A percentile compares a stretch with the other conserved stretches of the same genome.
Conservation (phyloP, 139 green algal species). For the Chlorella vulgaris region DNA sequence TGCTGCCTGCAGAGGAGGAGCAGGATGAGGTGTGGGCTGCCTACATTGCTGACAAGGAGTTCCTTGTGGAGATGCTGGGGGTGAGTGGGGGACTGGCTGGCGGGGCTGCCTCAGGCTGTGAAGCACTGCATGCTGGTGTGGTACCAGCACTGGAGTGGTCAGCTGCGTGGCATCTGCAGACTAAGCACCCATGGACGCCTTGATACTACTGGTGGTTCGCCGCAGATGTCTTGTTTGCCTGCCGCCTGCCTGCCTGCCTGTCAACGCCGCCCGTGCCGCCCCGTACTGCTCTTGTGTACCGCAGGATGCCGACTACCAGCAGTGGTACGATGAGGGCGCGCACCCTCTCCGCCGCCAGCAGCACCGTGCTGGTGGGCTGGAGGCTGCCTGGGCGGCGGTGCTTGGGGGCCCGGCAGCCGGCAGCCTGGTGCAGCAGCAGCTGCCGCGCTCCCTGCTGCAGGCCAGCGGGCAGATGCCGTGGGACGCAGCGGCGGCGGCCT, state of each 20-base stretch:
- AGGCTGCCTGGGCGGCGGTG: conserved; percentile 38
- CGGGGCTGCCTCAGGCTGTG: neutral
- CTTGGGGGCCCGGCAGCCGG: conserved; percentile 15
- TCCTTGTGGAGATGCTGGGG: conserved; percentile 46
- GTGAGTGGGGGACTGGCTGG: conserved; percentile 4
- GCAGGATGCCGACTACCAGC: conserved; percentile 42
- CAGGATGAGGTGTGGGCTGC: conserved; percentile 42
- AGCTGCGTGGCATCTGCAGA: too few relatives aligned
- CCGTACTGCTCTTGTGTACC: neutral
- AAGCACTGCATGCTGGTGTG: neutral
- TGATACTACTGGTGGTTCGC: too few relatives aligned
- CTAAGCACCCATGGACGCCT: too few relatives aligned
- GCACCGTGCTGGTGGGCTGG: conserved; percentile 8
- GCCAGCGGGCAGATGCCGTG: conserved; percentile 10
- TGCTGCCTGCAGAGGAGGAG: conserved; percentile 26
- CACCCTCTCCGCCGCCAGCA: conserved; percentile 21
- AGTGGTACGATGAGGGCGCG: conserved; percentile 45
- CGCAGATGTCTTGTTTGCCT: too few relatives aligned
- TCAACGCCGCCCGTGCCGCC: neutral
- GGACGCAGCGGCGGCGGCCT: conserved; percentile 21
- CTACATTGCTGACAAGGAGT: conserved; percentile 52
- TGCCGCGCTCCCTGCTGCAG: conserved; percentile 35
- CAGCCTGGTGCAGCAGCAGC: conserved; percentile 32
- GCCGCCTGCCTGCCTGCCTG: neutral
- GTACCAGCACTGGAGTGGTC: too few relatives aligned